These are phyloP conservation scores for Lichtheimia hyalospora DNA, from an alignment of 371 early-diverging fungal genomes.

Conservation along the genomic window DNA sequence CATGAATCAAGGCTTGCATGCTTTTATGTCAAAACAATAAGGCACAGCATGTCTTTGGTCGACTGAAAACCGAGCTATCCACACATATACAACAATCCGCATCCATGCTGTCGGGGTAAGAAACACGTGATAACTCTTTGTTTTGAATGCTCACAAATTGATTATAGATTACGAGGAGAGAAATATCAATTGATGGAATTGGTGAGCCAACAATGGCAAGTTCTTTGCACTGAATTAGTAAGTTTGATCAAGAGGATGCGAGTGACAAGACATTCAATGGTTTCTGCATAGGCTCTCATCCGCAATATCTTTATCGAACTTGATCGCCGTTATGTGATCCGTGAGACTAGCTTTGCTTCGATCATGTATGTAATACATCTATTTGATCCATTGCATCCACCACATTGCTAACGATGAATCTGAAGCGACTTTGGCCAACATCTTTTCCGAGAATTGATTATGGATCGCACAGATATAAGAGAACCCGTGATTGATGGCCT, in stretches of 20 bases:
- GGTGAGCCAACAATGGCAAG: slow-evolving; percentile 59
- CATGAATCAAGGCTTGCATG: slow-evolving; percentile 58
- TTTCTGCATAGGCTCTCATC: slow-evolving; percentile 58
- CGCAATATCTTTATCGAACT: slow-evolving; percentile 87
- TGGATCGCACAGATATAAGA: slow-evolving; percentile 49
- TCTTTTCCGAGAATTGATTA: slow-evolving; percentile 63
- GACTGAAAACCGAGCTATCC: slow-evolving; percentile 58
- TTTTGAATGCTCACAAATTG: not conserved
- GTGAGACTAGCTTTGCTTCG: slow-evolving; percentile 63
- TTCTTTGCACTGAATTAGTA: slow-evolving; percentile 67
- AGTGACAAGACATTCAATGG: not conserved
- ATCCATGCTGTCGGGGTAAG: slow-evolving; percentile 17
- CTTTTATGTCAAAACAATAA: slow-evolving; percentile 80
- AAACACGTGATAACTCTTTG: not conserved
- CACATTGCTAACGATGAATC: not conserved
- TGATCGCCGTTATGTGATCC: slow-evolving; percentile 87
- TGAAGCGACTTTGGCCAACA: slow-evolving; percentile 69
- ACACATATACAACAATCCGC: slow-evolving; percentile 34
- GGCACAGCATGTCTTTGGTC: slow-evolving; percentile 61
- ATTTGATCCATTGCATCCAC: too few relatives aligned
- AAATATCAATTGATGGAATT: slow-evolving; percentile 44
- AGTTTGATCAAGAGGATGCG: slow-evolving; percentile 4
- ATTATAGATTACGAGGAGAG: slow-evolving; percentile 10
- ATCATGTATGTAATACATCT: slow-evolving; percentile 55
- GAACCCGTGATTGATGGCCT: slow-evolving; percentile 32